Percentiles rank a stretch among this genome's conserved stretches.
Conservation (phyloP, 805 yeast genomes). For the Sugiyamaella lignohabitans region DNA sequence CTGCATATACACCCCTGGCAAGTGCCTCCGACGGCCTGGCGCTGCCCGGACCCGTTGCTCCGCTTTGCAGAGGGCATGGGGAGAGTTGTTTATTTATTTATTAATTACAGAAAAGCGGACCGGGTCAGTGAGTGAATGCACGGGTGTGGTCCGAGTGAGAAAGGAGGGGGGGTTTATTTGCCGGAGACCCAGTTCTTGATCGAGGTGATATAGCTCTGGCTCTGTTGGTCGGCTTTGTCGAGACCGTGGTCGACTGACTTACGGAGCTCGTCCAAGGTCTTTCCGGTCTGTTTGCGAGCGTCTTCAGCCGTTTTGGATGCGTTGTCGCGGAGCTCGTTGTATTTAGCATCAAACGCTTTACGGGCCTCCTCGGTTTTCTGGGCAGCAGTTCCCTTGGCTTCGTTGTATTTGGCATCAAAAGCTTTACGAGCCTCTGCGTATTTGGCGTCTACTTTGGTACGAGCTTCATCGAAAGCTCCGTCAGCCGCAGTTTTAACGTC, state of each 20-base stretch:
- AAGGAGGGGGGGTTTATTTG: neutral
- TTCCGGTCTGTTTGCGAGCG: conserved; percentile 9
- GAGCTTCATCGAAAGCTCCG: neutral
- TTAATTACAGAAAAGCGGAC: too few relatives aligned
- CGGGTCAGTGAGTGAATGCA: too few relatives aligned
- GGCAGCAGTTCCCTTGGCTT: conserved; percentile 2
- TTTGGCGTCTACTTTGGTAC: neutral
- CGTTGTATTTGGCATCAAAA: conserved; percentile 2
- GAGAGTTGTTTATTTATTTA: too few relatives aligned
- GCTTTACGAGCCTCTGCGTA: conserved; percentile 2
- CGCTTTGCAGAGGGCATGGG: neutral
- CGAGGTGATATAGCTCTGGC: neutral
- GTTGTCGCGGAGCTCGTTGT: neutral
- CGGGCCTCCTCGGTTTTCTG: neutral
- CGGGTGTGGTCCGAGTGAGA: too few relatives aligned
- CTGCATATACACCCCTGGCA: too few relatives aligned
- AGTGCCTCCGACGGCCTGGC: neutral
- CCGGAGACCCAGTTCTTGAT: neutral
- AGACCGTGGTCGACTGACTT: neutral
- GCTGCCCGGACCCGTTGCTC: neutral
- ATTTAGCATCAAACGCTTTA: conserved; percentile 1
- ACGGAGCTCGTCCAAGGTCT: neutral
- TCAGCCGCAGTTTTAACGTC: conserved; percentile 16
- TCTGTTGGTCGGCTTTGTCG: neutral
- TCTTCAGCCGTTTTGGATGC: conserved; percentile 4